Base-by-base conservation (phyloP, 768 basidiomycete genomes). In the Lactarius evosmus region DNA sequence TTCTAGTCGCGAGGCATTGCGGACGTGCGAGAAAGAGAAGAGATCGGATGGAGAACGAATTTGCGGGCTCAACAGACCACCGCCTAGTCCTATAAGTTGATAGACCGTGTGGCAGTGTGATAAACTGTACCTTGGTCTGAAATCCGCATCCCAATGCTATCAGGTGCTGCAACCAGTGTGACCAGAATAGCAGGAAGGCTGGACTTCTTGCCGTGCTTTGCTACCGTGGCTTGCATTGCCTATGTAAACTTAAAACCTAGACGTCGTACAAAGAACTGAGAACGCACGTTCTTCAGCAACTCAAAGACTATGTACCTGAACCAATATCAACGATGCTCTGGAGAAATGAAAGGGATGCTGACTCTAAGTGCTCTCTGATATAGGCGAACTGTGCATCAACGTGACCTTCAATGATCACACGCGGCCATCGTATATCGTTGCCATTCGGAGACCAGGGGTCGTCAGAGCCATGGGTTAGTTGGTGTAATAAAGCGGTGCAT, bases 281-380 rank as follows among this genome's bases (percentile, higher is more conserved):
- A 56, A 74, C 86, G 68, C 69, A 91, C 91, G 72, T 94, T 94
- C 74, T 95, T 95, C 71, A 96, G 72, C n/a, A 95, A 73, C 71
- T 95, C 93, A 70, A 95, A 94, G 25, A 94, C 74, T 56, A 95
- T 89, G 72, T 95, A 95, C 73, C 88, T 90, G 69, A 2, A 29
- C 32, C 34, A 32, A 32, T 34, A 29, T 38, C 19, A 60, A 56
- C 38, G n/a, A 11, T 30, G 30, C 12, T 16, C n/a, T 14, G 49
- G 52, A 62, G 46, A n/a, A 56, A 16, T 8, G 17, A 27, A 16
- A 27, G 56, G 25, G 58, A 60, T 51, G 73, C 84, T 72, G 67
- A 91, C 90, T 94, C 92, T 55, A 94, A 77, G 74, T 95, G 92
- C 72, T 95, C 92, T 46, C 83, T 82, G 66, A 95, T 93, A 72